A percentile compares a stretch with the other conserved stretches of the same genome.
Conservation (phyloP, 1,139 yeast genomes). For the Taphrina deformans region DNA sequence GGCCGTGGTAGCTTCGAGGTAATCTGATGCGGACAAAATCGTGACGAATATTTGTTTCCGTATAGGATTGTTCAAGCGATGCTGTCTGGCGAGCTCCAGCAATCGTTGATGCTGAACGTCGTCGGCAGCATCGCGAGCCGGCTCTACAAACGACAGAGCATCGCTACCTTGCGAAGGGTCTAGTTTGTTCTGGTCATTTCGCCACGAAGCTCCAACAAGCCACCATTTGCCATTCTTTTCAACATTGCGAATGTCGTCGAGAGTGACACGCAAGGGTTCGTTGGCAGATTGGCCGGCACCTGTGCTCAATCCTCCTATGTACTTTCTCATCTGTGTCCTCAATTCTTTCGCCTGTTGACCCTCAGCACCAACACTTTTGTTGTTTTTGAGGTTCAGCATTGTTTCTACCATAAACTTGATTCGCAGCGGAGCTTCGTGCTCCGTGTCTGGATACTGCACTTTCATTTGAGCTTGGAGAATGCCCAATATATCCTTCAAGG, state of each 20-base stretch:
- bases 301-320: slow-evolving; percentile 52
- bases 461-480: slow-evolving; percentile 55
- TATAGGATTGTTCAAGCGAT: slow-evolving; percentile 92
- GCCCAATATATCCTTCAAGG: slow-evolving; percentile 75
- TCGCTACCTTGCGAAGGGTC: background rate
- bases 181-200: slow-evolving; percentile 47
- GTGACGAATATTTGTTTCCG: slow-evolving; percentile 91
- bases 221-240: slow-evolving; percentile 95
- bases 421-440: slow-evolving; percentile 52
- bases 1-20: slow-evolving; percentile 78
- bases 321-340: slow-evolving; percentile 65
- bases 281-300: slow-evolving; percentile 50
- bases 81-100: slow-evolving; percentile 79
- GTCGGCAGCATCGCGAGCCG: slow-evolving; percentile 52
- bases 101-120: slow-evolving; percentile 65
- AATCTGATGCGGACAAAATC: slow-evolving; percentile 77
- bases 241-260: slow-evolving; percentile 75
- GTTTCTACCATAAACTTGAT: slow-evolving; percentile 82
- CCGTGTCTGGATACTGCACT: slow-evolving; percentile 46
- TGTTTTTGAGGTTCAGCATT: slow-evolving; percentile 79
- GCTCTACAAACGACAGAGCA: background rate
- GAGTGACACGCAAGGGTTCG: slow-evolving; percentile 81
- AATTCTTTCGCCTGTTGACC: slow-evolving; percentile 53
- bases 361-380: slow-evolving; percentile 49
- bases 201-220: slow-evolving; percentile 98